phyloP scores from a whole-genome alignment of 805 yeast genomes.

The Candida glaebosa region DNA sequence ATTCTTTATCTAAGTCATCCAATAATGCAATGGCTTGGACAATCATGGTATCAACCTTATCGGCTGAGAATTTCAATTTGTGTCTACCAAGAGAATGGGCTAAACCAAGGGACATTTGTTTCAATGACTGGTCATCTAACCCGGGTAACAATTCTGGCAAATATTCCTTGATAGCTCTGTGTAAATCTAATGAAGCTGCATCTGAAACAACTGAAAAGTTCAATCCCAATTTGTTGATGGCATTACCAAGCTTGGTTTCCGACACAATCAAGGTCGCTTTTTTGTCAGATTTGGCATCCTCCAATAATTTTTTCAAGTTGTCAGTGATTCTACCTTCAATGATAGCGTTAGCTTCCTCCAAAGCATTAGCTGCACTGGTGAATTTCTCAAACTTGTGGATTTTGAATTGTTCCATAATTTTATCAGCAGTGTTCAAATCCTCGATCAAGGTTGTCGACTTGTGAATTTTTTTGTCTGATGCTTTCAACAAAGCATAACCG shows the following conservation, averaged over 20 bases:
- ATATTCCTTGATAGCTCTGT: conserved; percentile 92
- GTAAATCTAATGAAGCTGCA: conserved; percentile 90
- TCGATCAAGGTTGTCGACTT: conserved; percentile 71
- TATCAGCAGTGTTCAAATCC: conserved; percentile 78
- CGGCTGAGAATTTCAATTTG: conserved; percentile 95
- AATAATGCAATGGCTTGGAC: conserved; percentile 97
- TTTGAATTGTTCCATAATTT: conserved; percentile 86
- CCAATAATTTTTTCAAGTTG: conserved; percentile 72
- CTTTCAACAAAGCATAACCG: conserved; percentile 96
- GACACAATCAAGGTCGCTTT: conserved; percentile 85
- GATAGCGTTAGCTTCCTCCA: conserved; percentile 90
- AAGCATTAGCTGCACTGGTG: conserved; percentile 89
- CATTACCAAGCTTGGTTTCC: conserved; percentile 92
- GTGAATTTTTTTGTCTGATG: conserved; percentile 95
- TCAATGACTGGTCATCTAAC: conserved; percentile 74
- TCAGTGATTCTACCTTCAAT: conserved; percentile 92
- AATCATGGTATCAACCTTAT: conserved; percentile 98
- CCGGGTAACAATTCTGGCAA: conserved; percentile 95
- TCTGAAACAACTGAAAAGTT: conserved; percentile 88
- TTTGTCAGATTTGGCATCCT: conserved; percentile 74
- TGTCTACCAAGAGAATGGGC: conserved; percentile 99
- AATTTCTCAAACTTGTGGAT: conserved; percentile 95
- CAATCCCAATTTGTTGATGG: conserved; percentile 91
- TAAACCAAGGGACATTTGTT: conserved; percentile 96
- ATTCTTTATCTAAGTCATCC: conserved; percentile 95